Evolutionary conservation across 164 flowering plant genomes (phyloP).

Genomic region (Saururus chinensis): DNA sequence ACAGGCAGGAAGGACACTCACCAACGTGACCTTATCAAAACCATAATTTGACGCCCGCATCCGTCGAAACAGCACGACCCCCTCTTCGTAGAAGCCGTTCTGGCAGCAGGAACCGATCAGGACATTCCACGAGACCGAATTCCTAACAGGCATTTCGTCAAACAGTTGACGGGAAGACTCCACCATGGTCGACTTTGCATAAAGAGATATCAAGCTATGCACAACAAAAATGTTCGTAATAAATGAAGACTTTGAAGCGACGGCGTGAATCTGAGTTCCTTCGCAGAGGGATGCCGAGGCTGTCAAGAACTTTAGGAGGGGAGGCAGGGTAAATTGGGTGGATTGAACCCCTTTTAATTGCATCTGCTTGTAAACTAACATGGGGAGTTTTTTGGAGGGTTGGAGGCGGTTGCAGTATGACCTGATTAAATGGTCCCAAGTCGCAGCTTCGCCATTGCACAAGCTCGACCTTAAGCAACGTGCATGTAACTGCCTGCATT

Average conservation of each 20-base stretch:
- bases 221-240: constrained; percentile 28
- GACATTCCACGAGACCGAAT: constrained; percentile 16
- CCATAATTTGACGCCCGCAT: constrained; percentile 7
- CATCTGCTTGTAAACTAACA: not conserved
- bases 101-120: constrained; percentile 16
- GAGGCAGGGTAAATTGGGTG: constrained; percentile 31
- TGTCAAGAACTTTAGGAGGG: constrained; percentile 27
- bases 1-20: constrained; percentile 15
- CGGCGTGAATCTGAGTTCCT: constrained; percentile 23
- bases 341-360: not conserved
- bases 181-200: not conserved
- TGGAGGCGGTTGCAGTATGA: not conserved
- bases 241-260: constrained; percentile 20
- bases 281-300: constrained; percentile 11
- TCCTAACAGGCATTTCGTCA: constrained; percentile 13
- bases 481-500: constrained; percentile 3
- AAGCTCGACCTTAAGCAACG: not conserved
- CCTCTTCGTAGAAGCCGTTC: constrained; percentile 9
- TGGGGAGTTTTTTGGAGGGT: not conserved
- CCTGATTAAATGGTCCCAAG: not conserved
- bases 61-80: constrained; percentile 11
- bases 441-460: not conserved
- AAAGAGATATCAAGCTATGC: not conserved
- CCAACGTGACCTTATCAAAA: constrained; percentile 19
- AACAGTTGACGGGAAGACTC: constrained; percentile 3